phyloP scores from a whole-genome alignment of 2,329 filamentous ascomycete species.

The Neofusicoccum laricinum region DNA sequence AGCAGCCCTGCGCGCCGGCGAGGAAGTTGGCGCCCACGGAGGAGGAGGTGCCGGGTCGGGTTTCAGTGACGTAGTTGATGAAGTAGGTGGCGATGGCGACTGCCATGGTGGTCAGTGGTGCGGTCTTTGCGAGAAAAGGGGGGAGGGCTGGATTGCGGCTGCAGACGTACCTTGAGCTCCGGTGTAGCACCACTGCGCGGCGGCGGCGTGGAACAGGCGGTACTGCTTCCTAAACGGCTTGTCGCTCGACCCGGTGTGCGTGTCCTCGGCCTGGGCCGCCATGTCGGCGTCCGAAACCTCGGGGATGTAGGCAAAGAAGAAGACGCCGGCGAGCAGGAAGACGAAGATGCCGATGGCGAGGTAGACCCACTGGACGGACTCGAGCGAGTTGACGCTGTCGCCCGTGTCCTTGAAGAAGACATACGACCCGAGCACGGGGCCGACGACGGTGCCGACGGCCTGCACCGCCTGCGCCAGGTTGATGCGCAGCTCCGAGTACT shows the following conservation, averaged over 20 bases:
- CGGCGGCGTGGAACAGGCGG: constrained; percentile 70
- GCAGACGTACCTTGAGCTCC: constrained; percentile 57
- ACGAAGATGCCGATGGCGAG: constrained; percentile 62
- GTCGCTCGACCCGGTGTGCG: constrained; percentile 36
- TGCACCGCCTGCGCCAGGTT: constrained; percentile 60
- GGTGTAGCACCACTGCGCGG: constrained; percentile 77
- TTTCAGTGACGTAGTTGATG: constrained; percentile 52
- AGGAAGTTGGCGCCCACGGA: constrained; percentile 64
- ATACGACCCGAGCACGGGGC: constrained; percentile 57
- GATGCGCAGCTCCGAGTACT: constrained; percentile 57
- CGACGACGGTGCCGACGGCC: constrained; percentile 57
- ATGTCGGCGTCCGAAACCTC: constrained; percentile 63
- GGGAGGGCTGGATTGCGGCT: not conserved
- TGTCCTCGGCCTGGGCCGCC: constrained; percentile 47
- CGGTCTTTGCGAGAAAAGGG: not conserved
- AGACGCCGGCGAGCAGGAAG: constrained; percentile 54
- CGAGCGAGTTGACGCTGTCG: constrained; percentile 48
- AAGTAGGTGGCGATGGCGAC: constrained; percentile 48
- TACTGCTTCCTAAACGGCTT: constrained; percentile 61
- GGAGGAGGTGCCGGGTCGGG: constrained; percentile 23
- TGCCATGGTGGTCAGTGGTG: not conserved
- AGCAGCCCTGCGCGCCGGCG: constrained; percentile 70
- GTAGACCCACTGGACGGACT: constrained; percentile 64
- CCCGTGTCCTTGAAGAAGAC: constrained; percentile 60
- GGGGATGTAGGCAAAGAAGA: constrained; percentile 55